Base-by-base conservation (phyloP, 73 alveolate species). In the Paramecium sexaurelia region DNA sequence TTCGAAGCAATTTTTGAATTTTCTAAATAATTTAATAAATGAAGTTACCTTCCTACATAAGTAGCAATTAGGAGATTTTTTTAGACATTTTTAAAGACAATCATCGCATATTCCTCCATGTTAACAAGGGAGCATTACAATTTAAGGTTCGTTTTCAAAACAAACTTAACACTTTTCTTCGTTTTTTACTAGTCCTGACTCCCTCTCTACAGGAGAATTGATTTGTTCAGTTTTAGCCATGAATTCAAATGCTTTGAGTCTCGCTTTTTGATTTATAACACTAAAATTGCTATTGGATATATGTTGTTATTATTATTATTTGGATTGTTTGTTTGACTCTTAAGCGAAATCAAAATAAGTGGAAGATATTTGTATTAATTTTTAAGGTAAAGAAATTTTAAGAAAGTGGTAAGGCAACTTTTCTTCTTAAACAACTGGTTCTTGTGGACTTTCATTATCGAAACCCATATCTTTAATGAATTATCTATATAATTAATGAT, bases 41-140 rank as follows among this genome's bases (percentile, higher is more conserved):
- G n/a, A 29, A 29, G 47, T 11, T 61, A 61, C 83, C 10, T 61
- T 61, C 35, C 86, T 71, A 37, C 86, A 71, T 36, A 71, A 71
- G 15, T 71, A 71, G 29, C 86, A 71, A 22, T 71, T 27, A 11
- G 57, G 55, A 11, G 86, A 71, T 71, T 71, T 71, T 27, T 13
- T 35, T 71, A 71, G 27, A 71, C 86, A 71, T 36, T 71, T 78
- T 22, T 37, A 22, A 7, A 78, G 55, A 45, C 90, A 78, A 6
- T 19, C 41, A 29, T 78, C 90, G 41, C 90, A 78, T 1, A 78
- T 78, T 3, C 90, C 90, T 20, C 90, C 90, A 78, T 78, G 90
- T 20, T 78, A 43, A 78, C 90, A 78, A 7, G 90, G 90, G 9
- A 78, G 73, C 45, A 78, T 29, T 7, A 78, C 90, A 10, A 78